phyloP scores from a whole-genome alignment of 78 protist species.

The Dictyostelium purpureum region DNA sequence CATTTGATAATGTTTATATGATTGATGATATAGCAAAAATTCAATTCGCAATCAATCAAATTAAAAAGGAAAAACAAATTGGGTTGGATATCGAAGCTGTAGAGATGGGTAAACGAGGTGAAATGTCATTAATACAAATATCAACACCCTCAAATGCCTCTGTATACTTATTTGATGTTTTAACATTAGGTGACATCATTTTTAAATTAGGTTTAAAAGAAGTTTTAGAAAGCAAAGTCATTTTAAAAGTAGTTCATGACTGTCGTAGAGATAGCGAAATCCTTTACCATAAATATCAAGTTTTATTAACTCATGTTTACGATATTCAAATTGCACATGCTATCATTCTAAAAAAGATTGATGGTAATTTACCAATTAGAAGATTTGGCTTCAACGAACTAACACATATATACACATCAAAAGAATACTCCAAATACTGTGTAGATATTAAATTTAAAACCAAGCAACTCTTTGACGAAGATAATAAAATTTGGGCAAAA shows the following conservation, averaged over 20 bases:
- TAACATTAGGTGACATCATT: not conserved
- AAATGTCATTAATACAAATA: constrained; percentile 34
- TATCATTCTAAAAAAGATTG: constrained; percentile 11
- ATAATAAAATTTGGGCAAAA: not conserved
- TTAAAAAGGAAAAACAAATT: constrained; percentile 26
- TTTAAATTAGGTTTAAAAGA: constrained; percentile 43
- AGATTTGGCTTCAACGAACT: constrained; percentile 58
- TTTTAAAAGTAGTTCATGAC: constrained; percentile 55
- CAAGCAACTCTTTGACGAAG: not conserved
- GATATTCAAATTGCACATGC: constrained; percentile 73
- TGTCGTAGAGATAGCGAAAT: constrained; percentile 66
- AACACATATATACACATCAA: constrained; percentile 5
- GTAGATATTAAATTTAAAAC: constrained; percentile 26
- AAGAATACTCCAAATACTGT: not conserved
- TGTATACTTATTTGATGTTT: constrained; percentile 39
- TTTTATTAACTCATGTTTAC: constrained; percentile 5
- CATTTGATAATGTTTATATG: constrained; percentile 45
- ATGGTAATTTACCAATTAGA: constrained; percentile 53
- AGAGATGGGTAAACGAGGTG: constrained; percentile 68
- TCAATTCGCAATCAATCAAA: not conserved
- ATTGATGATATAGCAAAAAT: constrained; percentile 10
- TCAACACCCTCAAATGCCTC: constrained; percentile 5
- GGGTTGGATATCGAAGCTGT: constrained; percentile 42
- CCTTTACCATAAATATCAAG: constrained; percentile 52
- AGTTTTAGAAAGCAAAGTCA: not conserved